Conservation (phyloP, 2,329 filamentous ascomycete species). For the Colletotrichum spaethianum region DNA sequence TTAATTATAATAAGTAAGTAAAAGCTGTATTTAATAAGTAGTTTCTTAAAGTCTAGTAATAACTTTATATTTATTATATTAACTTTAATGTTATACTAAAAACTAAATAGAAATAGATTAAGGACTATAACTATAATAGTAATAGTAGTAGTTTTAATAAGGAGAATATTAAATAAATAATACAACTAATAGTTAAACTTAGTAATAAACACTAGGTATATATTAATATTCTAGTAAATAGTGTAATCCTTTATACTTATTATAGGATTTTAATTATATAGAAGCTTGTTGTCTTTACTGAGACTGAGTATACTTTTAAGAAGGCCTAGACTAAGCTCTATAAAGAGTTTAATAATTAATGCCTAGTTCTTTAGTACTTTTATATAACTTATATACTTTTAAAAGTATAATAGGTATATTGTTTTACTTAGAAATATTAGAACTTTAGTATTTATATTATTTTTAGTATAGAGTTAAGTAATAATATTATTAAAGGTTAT, state of each 20-base stretch:
- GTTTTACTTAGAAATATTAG: background rate
- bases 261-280: background rate
- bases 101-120: background rate
- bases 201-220: background rate
- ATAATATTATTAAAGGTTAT: background rate
- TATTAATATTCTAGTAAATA: constrained; percentile 8
- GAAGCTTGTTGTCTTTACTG: background rate
- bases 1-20: background rate
- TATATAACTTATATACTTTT: background rate
- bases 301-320: background rate
- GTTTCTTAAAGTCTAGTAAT: background rate
- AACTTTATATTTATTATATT: background rate
- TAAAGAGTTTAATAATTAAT: background rate
- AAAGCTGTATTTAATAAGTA: background rate
- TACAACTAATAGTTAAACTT: too few relatives aligned
- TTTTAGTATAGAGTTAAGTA: background rate
- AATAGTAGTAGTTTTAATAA: background rate
- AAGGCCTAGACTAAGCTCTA: background rate
- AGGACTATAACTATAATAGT: background rate
- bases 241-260: background rate
- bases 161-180: too few relatives aligned
- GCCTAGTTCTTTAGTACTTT: background rate
- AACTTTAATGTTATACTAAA: background rate
- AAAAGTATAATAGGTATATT: background rate
- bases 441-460: background rate